Evolutionary conservation across 2,329 filamentous ascomycete species (phyloP).

Genomic region (Leptographium wingfieldii): DNA sequence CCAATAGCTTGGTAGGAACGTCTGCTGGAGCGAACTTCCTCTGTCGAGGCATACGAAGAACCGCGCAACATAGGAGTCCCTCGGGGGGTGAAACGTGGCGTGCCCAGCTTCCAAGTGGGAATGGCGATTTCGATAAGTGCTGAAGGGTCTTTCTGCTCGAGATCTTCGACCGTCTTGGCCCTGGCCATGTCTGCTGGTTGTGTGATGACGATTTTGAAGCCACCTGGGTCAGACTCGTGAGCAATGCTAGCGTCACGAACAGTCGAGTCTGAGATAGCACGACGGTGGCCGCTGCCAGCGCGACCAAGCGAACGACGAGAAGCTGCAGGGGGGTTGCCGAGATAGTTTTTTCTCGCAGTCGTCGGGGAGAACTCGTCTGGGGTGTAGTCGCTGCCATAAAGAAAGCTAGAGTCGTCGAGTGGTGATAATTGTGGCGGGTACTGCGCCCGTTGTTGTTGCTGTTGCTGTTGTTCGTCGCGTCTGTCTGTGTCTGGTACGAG

Average conservation of each 20-base stretch:
- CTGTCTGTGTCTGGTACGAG: conserved; percentile 21
- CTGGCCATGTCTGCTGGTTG: conserved; percentile 48
- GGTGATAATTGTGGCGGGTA: not conserved
- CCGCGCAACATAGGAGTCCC: conserved; percentile 68
- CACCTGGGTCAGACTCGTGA: conserved; percentile 47
- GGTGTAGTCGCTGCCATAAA: conserved; percentile 29
- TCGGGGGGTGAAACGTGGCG: conserved; percentile 63
- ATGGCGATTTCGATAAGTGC: conserved; percentile 56
- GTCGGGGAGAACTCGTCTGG: conserved; percentile 26
- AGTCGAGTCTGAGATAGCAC: conserved; percentile 67
- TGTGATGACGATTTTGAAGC: conserved; percentile 71
- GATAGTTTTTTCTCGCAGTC: not conserved
- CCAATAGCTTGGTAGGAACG: conserved; percentile 21
- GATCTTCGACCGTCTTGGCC: conserved; percentile 50
- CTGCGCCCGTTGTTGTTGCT: not conserved
- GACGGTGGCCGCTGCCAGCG: conserved; percentile 30
- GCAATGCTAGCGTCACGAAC: conserved; percentile 48
- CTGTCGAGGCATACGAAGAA: conserved; percentile 67
- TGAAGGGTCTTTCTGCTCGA: conserved; percentile 27
- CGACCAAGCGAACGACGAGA: conserved; percentile 10
- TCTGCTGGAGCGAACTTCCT: conserved; percentile 53
- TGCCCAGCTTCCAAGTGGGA: conserved; percentile 72
- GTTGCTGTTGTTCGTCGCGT: conserved; percentile 10
- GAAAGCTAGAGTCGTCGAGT: not conserved
- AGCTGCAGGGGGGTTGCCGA: not conserved